Conservation (phyloP, 345 rosid species). For the Ceriops decandra region DNA sequence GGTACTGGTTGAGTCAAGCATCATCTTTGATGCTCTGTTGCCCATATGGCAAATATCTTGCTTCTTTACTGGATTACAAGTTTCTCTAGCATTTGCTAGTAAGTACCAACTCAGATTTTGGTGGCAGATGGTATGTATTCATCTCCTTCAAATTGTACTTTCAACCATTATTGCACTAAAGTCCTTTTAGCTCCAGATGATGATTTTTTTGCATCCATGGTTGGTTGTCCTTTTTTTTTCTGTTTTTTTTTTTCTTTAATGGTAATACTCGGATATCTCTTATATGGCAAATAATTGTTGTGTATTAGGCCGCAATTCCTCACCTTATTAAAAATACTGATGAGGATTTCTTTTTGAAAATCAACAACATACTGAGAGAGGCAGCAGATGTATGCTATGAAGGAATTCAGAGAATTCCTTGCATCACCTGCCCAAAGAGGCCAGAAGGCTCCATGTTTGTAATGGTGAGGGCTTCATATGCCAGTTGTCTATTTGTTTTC, state of each 20-base stretch:
- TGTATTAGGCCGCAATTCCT: constrained; percentile 62
- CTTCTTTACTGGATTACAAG: no score
- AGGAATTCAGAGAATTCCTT: constrained; percentile 54
- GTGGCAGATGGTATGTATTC: background rate
- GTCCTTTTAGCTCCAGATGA: background rate
- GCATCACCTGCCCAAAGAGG: constrained; percentile 50
- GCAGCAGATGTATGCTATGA: constrained; percentile 48
- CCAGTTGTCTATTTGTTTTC: background rate
- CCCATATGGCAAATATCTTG: no score
- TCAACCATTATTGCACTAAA: background rate
- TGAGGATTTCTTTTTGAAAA: constrained; percentile 53
- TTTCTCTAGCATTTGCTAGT: no score
- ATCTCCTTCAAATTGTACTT: background rate
- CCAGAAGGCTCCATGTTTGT: constrained; percentile 70
- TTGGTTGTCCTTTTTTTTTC: background rate
- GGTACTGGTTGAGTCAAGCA: no score
- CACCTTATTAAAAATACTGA: constrained; percentile 55
- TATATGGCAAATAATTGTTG: background rate
- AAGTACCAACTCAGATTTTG: background rate
- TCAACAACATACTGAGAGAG: constrained; percentile 38
- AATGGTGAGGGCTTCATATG: constrained; percentile 39
- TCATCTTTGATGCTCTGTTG: no score
- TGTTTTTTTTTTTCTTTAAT: background rate
- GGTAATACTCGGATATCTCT: background rate
- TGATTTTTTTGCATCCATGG: background rate